A percentile compares a stretch with the other conserved stretches of the same genome.
phyloP scores from a whole-genome alignment of 2,329 filamentous ascomycete genomes.

The Aspergillus candidus region DNA sequence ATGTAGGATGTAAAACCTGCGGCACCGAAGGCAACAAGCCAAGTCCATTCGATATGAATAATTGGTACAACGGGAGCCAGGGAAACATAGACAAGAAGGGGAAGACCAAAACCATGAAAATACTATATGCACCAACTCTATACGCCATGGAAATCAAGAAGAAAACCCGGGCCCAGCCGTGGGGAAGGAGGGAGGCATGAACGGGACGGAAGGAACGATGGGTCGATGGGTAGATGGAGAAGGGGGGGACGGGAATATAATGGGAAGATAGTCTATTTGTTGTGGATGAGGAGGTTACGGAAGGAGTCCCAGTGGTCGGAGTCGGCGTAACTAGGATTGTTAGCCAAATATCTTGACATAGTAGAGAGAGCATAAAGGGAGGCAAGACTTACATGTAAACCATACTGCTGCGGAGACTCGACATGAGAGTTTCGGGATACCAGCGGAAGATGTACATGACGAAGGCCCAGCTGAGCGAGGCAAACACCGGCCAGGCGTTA shows the following conservation, averaged over 20 bases:
- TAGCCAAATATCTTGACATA: slow-evolving; percentile 2
- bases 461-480: slow-evolving; percentile 79
- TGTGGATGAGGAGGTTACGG: slow-evolving; percentile 79
- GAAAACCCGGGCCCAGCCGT: slow-evolving; percentile 1
- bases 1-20: no score
- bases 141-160: slow-evolving; percentile 9
- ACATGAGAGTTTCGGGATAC: slow-evolving; percentile 86
- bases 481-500: slow-evolving; percentile 90
- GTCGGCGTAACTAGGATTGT: slow-evolving; percentile 57
- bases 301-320: slow-evolving; percentile 85
- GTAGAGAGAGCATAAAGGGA: not conserved
- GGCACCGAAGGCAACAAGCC: no score
- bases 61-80: not conserved
- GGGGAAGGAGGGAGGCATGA: not conserved
- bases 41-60: no score
- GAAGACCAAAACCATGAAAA: not conserved
- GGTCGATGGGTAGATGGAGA: not conserved
- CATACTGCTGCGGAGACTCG: slow-evolving; percentile 91
- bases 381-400: slow-evolving; percentile 73
- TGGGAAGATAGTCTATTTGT: slow-evolving; percentile 46
- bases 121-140: slow-evolving; percentile 13
- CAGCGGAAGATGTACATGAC: slow-evolving; percentile 95
- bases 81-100: slow-evolving; percentile 8
- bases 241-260: not conserved
- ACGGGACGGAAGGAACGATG: not conserved